phyloP scores from a whole-genome alignment of 2,329 filamentous ascomycete species.

The Mollisia scopiformis region DNA sequence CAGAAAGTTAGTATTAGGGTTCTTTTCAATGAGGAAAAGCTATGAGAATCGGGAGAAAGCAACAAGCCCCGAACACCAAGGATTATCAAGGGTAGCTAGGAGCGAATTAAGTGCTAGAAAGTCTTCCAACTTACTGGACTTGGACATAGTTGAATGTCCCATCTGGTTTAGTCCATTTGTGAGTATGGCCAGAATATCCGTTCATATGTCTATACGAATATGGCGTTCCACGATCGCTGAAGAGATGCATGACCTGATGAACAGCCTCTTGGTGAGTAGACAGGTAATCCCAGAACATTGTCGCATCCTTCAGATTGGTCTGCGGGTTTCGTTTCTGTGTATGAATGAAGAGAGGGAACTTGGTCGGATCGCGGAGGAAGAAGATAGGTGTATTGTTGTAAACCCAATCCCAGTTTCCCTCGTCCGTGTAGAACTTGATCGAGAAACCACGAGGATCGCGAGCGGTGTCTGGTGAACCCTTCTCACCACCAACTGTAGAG shows the following conservation, averaged over 20 bases:
- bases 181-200: conserved; percentile 68
- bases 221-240: conserved; percentile 68
- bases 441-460: conserved; percentile 70
- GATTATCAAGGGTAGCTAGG: too few species aligned
- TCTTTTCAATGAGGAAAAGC: too few species aligned
- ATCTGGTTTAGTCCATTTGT: conserved; percentile 68
- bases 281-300: conserved; percentile 46
- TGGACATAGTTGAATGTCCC: conserved; percentile 69
- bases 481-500: conserved; percentile 72
- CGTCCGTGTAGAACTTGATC: conserved; percentile 71
- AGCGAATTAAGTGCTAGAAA: too few species aligned
- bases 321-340: conserved; percentile 75
- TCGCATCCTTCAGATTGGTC: conserved; percentile 68
- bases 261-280: conserved; percentile 63
- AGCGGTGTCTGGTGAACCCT: conserved; percentile 68
- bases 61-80: too few species aligned
- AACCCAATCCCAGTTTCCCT: conserved; percentile 68
- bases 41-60: too few species aligned
- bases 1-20: too few species aligned
- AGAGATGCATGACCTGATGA: conserved; percentile 68
- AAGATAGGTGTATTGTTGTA: conserved; percentile 58
- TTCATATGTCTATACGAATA: conserved; percentile 69
- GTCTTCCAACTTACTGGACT: too few species aligned
- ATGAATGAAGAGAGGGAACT: conserved; percentile 76
- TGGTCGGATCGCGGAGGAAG: conserved; percentile 72